Evolutionary conservation across 345 rosid genomes (phyloP), one percentile per base, ranked within the genome.

Genomic region (Eucalyptus marginata): DNA sequence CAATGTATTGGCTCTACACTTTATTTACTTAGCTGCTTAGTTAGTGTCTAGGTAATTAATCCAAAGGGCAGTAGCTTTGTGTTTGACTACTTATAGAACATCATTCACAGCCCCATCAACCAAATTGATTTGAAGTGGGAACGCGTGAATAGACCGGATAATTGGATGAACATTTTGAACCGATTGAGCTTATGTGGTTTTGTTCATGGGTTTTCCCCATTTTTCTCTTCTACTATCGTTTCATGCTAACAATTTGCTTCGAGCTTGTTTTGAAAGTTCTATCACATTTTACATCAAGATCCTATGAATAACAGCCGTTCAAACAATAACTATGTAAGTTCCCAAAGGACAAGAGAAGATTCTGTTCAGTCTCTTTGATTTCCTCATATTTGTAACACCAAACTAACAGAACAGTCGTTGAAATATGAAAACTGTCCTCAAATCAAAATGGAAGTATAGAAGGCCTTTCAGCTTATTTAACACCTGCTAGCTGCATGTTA

Each of bases 351-450:
- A 6, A 22, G 10, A 22, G 27, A 54, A 20, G 5, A 0, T 54
- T 22, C 1, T 27, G 0, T 54, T 22, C 25, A 1, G 5, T 12
- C 27, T 4, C 10, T 54, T 22, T 1, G 59, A 20, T 22, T 56
- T 56, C 59, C 25, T 20, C 11, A 56, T 2, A 20, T 56, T 8
- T 20, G 56, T 49, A 49, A 49, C 50, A 1, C 50, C 50, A 13
- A 13, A 0, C 50, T 49, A 15, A 13, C 50, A 49, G 1, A 5
- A 49, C 2, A 0, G 6, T 49, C 1, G 0, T 13, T 49, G 7
- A 5, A 49, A 49, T 5, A 49, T 5, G 51, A 49, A 49, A 4
- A 4, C 27, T 20, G 58, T 56, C 13, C 62, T 56, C 3, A 0
- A 56, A 56, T 56, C 29, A 24, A 2, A 56, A 56, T 56, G 27